Conservation (phyloP, 2,329 filamentous ascomycete genomes). For the Ceratocystiopsis brevicomis region DNA sequence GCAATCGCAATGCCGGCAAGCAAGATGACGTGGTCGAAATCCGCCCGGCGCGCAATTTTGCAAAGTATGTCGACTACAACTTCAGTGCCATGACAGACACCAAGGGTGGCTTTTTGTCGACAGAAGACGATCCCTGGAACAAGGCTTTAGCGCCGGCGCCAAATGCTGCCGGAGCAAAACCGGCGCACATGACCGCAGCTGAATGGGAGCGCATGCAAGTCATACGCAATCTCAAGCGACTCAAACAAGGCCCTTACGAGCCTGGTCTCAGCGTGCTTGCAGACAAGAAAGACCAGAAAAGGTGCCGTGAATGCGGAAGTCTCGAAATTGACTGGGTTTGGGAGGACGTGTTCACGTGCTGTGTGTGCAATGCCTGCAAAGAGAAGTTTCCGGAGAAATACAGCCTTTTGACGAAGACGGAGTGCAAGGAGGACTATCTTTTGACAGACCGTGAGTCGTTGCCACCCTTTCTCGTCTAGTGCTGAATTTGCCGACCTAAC, state of each 20-base stretch:
- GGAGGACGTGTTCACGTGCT: conserved; percentile 63
- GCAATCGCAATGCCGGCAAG: conserved; percentile 45
- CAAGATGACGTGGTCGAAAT: conserved; percentile 24
- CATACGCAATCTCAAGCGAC: conserved; percentile 49
- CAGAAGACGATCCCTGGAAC: conserved; percentile 81
- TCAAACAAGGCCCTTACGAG: conserved; percentile 69
- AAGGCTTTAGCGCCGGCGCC: conserved; percentile 38
- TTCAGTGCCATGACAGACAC: conserved; percentile 97
- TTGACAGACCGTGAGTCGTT: conserved; percentile 63
- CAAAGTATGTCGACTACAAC: conserved; percentile 92
- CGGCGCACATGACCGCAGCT: conserved; percentile 69
- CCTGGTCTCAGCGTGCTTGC: conserved; percentile 63
- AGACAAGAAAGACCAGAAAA: conserved; percentile 44
- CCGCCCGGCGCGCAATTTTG: conserved; percentile 68
- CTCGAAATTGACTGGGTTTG: conserved; percentile 90
- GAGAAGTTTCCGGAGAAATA: conserved; percentile 85
- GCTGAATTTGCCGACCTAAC: too few relatives aligned
- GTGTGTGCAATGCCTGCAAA: conserved; percentile 70
- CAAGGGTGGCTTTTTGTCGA: conserved; percentile 84
- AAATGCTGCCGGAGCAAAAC: conserved; percentile 38
- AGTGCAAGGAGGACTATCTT: conserved; percentile 87
- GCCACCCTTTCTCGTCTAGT: too few relatives aligned
- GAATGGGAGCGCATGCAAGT: conserved; percentile 83
- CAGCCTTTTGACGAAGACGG: conserved; percentile 87
- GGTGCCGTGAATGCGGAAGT: conserved; percentile 65